Evolutionary conservation across 192 early-diverging fungal species (phyloP).

Genomic region (Bifiguratus adelaidae): DNA sequence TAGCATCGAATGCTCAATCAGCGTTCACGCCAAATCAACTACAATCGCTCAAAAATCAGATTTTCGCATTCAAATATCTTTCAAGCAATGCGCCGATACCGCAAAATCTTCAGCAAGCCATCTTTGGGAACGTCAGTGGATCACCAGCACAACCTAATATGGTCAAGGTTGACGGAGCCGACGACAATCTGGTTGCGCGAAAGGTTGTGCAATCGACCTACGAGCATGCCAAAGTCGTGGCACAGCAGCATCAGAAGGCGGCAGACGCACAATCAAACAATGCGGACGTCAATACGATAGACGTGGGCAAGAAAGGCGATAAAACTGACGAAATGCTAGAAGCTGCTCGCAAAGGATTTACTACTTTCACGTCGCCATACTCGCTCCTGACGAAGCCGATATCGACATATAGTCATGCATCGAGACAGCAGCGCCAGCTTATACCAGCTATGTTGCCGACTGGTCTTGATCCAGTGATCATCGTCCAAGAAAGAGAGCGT

Average conservation of each 20-base stretch:
- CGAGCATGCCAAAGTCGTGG: background rate
- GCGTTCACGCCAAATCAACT: conserved; percentile 53
- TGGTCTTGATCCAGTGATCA: conserved; percentile 71
- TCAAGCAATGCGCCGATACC: conserved; percentile 73
- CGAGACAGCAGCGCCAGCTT: conserved; percentile 56
- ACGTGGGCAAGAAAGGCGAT: too few relatives aligned
- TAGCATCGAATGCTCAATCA: background rate
- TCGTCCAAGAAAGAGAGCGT: conserved; percentile 71
- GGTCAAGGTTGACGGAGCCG: conserved; percentile 41
- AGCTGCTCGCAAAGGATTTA: conserved; percentile 21
- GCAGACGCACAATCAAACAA: conserved; percentile 6
- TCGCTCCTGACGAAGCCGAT: conserved; percentile 46
- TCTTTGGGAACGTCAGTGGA: too few relatives aligned
- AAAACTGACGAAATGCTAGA: too few relatives aligned
- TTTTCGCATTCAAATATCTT: conserved; percentile 75
- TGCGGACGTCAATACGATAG: background rate
- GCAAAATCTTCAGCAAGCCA: conserved; percentile 50
- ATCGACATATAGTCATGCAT: conserved; percentile 30
- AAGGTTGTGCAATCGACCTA: background rate
- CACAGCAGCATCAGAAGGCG: background rate
- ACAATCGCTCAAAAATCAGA: conserved; percentile 65
- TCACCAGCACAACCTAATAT: conserved; percentile 23
- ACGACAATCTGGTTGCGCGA: conserved; percentile 8
- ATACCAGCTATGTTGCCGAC: conserved; percentile 62
- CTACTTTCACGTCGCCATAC: conserved; percentile 43